Base-by-base conservation (phyloP, 352 stramenopile species). In the Globisporangium splendens region DNA sequence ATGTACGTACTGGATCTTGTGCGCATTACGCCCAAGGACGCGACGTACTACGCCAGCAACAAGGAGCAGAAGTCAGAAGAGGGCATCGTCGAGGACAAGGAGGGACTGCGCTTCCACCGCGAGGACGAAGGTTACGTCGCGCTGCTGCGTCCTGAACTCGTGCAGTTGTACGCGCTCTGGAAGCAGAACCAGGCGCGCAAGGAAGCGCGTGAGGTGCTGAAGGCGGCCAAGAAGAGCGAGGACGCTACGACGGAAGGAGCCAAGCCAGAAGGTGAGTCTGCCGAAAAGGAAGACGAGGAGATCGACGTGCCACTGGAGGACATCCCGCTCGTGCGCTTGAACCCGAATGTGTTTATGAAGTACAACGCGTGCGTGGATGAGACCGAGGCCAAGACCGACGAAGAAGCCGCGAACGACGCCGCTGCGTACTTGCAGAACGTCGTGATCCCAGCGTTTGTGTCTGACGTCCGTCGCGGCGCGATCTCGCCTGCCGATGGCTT, bases 1-100 rank as follows among this genome's bases (percentile, higher is more conserved):
- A 82, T 92, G 63, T 99, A 99, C 76, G 75, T 98, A 14, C 72
- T 99, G 24, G 96, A 99, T 70, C 83, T 98, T 8, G 93, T 97
- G 20, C 86, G 96, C 22, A 91, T 98, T 53, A 98, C 95, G 13
- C 93, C 95, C 3, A 93, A 97, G 61, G 96, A 99, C 68, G 84
- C 88, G 43, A 98, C 96, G 35, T 98, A 91, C 73, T 96, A 96
- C 68, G 72, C 73, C 15, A 73, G 78, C 41, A 77, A 11, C 65
- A 79, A 18, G 50, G 57, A 12, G 48, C 61, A 8, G 70, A 83
- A 21, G 68, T 69, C 33, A 35, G 28, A 35, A 35, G 28, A 35
- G 28, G 28, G 28, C 7, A 8, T 35, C 0, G 28, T 35, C 7
- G 28, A 35, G 28, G 28, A 35, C 28, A 35, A 35, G 28, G 74